Evolutionary conservation across 805 yeast species (phyloP), one percentile per base, ranked within the genome.

Genomic region (Metschnikowia lunata): DNA sequence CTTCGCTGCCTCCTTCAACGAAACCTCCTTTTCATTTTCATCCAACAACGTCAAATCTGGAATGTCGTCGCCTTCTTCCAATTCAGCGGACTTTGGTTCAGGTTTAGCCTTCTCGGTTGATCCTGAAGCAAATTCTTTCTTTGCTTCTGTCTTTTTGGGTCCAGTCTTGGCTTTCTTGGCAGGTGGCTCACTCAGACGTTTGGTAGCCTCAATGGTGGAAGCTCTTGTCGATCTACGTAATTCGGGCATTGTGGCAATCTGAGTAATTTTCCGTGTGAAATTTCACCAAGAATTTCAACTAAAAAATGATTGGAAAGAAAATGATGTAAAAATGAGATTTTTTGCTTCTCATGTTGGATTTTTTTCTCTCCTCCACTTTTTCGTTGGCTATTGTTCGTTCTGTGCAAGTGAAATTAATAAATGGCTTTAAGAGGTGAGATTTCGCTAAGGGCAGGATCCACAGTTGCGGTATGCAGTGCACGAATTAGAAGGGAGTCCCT

Each of bases 21-120:
- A 53, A 39, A 70, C 74, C 30, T 74, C 76, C 31, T 79, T 71
- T n/a, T 77, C 88, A 50, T 84, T 83, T 63, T 91, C 91, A 58
- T 87, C 80, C 42, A 69, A 51, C 34, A 89, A 67, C 1, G 72
- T 71, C 36, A 88, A 52, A 46, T 79, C 82, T 11, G 95, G 95
- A 36, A 86, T 73, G 8, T 62, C 63, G 56, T 80, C 89, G 26
- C 90, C 93, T 13, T 79, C 68, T 43, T 76, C 58, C 30, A 68
- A 36, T 47, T 64, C 70, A 12, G 18, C 32, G 23, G 26, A 10
- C 28, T 27, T 42, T 13, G 26, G 15, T 35, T 40, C 30, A 9
- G 32, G 28, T 15, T 28, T 26, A 5, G 35, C 10, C 32, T 28
- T 15, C 14, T 37, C 32, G 13, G 31, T 39, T 15, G 35, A 37